Percentiles rank a stretch among this genome's conserved stretches.
These are phyloP conservation scores for Knufia petricola DNA, from an alignment of 2,329 filamentous ascomycete species.

Conservation along the genomic window DNA sequence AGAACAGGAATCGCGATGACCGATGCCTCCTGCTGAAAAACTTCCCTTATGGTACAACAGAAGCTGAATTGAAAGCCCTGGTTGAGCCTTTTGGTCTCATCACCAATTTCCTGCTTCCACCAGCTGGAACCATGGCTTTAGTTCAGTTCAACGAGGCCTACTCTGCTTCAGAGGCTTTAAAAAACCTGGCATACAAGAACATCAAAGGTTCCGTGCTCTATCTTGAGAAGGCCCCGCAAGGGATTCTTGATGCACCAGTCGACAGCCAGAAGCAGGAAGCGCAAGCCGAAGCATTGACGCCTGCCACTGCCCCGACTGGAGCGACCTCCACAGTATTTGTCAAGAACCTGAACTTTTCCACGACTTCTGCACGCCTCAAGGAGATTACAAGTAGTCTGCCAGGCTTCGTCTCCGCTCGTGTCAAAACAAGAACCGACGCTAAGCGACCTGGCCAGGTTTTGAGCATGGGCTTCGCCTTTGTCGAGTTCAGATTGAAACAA, in stretches of 20 bases:
- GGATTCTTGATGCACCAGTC: slow-evolving; percentile 52
- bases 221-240: slow-evolving; percentile 82
- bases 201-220: slow-evolving; percentile 87
- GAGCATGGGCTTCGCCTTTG: slow-evolving; percentile 96
- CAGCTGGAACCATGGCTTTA: slow-evolving; percentile 85
- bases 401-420: slow-evolving; percentile 78
- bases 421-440: slow-evolving; percentile 90
- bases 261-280: slow-evolving; percentile 7
- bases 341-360: slow-evolving; percentile 86
- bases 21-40: slow-evolving; percentile 88
- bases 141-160: slow-evolving; percentile 73
- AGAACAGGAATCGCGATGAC: slow-evolving; percentile 72
- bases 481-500: slow-evolving; percentile 70
- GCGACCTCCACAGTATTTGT: slow-evolving; percentile 71
- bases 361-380: slow-evolving; percentile 64
- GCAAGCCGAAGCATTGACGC: background rate
- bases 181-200: slow-evolving; percentile 75
- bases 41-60: slow-evolving; percentile 72
- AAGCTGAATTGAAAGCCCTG: slow-evolving; percentile 66
- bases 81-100: slow-evolving; percentile 82
- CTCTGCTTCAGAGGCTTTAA: slow-evolving; percentile 75
- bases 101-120: slow-evolving; percentile 77
- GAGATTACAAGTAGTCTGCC: slow-evolving; percentile 72
- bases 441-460: slow-evolving; percentile 79
- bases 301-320: background rate